These are phyloP conservation scores for Metschnikowia matae DNA, from an alignment of 805 yeast species.

Conservation along the genomic window DNA sequence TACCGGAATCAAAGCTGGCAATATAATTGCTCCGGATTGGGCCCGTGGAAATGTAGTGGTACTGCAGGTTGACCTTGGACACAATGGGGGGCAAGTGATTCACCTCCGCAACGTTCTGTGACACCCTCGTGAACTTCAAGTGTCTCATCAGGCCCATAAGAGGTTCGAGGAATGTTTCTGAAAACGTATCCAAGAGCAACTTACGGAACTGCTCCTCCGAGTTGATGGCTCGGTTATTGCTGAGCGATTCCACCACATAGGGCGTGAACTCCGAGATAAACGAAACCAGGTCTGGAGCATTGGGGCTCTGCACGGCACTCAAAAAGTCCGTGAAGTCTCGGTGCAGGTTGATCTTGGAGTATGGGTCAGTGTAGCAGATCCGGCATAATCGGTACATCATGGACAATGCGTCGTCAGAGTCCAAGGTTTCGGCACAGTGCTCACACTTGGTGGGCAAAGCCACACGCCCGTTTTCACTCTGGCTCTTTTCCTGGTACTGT, in stretches of 20 bases:
- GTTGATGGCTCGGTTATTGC: slow-evolving; percentile 20
- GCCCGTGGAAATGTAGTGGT: slow-evolving; percentile 17
- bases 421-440: slow-evolving; percentile 24
- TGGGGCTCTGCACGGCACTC: slow-evolving; percentile 19
- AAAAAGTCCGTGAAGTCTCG: slow-evolving; percentile 28
- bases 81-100: slow-evolving; percentile 16
- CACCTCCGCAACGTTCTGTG: slow-evolving; percentile 27
- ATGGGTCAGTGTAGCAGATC: slow-evolving; percentile 29
- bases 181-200: slow-evolving; percentile 31
- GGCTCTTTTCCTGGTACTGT: slow-evolving; percentile 17
- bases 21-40: slow-evolving; percentile 14
- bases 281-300: slow-evolving; percentile 13
- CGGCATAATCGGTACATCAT: slow-evolving; percentile 26
- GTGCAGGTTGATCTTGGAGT: slow-evolving; percentile 22
- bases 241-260: slow-evolving; percentile 21
- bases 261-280: slow-evolving; percentile 17
- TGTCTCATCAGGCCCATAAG: slow-evolving; percentile 33
- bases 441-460: slow-evolving; percentile 23
- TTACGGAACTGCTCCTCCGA: slow-evolving; percentile 35
- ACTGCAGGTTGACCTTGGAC: slow-evolving; percentile 18
- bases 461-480: slow-evolving; percentile 17
- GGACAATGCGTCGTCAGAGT: slow-evolving; percentile 23
- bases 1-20: slow-evolving; percentile 10
- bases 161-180: slow-evolving; percentile 37
- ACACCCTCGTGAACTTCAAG: slow-evolving; percentile 25